Evolutionary conservation across 352 stramenopile species (phyloP).

Genomic region (Phytophthora kernoviae): DNA sequence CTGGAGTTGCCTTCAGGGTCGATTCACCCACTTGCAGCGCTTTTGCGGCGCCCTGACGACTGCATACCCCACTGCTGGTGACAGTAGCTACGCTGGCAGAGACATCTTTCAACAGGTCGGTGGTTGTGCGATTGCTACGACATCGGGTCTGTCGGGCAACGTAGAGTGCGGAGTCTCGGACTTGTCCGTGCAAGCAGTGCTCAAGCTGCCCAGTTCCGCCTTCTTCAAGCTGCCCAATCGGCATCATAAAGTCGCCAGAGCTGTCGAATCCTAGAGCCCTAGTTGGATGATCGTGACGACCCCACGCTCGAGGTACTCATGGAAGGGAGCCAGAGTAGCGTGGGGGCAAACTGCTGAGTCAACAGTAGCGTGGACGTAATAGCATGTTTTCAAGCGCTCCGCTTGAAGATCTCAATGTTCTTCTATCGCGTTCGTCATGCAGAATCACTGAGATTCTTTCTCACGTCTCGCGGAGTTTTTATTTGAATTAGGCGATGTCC

Average conservation of each 20-base stretch:
- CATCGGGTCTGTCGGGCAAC: constrained; percentile 12
- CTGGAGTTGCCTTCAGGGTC: constrained; percentile 22
- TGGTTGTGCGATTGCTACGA: constrained; percentile 2
- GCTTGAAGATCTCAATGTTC: too few relatives aligned
- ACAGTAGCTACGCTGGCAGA: not conserved
- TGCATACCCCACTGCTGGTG: constrained; percentile 13
- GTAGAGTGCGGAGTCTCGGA: constrained; percentile 25
- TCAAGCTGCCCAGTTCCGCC: constrained; percentile 34
- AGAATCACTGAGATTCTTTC: too few relatives aligned
- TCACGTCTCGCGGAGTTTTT: too few relatives aligned
- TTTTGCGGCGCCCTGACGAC: constrained; percentile 36
- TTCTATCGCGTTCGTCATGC: too few relatives aligned
- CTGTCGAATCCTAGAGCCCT: too few relatives aligned
- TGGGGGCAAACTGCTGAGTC: too few relatives aligned
- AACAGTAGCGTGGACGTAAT: too few relatives aligned
- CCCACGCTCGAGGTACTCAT: too few relatives aligned
- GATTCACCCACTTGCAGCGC: constrained; percentile 24
- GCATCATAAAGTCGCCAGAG: constrained; percentile 39
- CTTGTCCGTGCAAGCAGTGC: constrained; percentile 30
- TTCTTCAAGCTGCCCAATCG: constrained; percentile 28
- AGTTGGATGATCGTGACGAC: constrained; percentile 25
- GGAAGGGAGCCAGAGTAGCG: too few relatives aligned
- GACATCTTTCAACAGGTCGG: not conserved
- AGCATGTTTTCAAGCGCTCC: too few relatives aligned
- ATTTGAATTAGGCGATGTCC: too few relatives aligned